Conservation (phyloP, 495 filamentous ascomycete species). For the Lophiostoma macrostomum region DNA sequence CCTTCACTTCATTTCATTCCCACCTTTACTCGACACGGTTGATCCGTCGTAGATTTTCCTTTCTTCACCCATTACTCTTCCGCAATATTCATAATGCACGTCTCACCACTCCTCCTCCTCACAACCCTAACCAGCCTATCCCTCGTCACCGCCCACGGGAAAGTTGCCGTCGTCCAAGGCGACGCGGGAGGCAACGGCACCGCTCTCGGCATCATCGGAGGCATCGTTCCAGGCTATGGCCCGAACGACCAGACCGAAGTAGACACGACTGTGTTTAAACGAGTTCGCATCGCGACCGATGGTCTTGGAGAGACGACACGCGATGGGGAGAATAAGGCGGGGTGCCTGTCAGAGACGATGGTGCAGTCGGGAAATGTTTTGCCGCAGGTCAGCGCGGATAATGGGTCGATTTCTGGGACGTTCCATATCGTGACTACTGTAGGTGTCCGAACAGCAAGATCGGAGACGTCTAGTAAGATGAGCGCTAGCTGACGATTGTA, state of each 20-base stretch:
- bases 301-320: constrained; percentile 6
- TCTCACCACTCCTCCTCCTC: too few species aligned
- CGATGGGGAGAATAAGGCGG: constrained; percentile 6
- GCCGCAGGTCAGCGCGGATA: constrained; percentile 9
- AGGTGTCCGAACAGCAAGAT: neutral
- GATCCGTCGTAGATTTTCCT: too few species aligned
- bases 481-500: neutral
- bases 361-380: neutral
- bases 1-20: too few species aligned
- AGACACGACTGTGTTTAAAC: constrained; percentile 12
- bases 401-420: constrained; percentile 1
- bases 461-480: neutral
- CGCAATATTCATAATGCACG: too few species aligned
- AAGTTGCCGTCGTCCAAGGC: neutral
- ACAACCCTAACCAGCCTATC: too few species aligned
- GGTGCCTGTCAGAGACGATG: neutral
- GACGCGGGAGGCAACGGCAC: constrained; percentile 18
- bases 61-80: too few species aligned
- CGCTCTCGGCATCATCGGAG: constrained; percentile 10
- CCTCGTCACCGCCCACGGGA: constrained; percentile 2
- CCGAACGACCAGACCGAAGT: constrained; percentile 10
- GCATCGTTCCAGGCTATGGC: constrained; percentile 10
- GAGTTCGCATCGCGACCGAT: constrained; percentile 8
- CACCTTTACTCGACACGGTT: too few species aligned
- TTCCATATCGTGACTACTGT: constrained; percentile 19